Evolutionary conservation across 2,329 filamentous ascomycete species (phyloP).

Genomic region (Chaetomium strumarium): DNA sequence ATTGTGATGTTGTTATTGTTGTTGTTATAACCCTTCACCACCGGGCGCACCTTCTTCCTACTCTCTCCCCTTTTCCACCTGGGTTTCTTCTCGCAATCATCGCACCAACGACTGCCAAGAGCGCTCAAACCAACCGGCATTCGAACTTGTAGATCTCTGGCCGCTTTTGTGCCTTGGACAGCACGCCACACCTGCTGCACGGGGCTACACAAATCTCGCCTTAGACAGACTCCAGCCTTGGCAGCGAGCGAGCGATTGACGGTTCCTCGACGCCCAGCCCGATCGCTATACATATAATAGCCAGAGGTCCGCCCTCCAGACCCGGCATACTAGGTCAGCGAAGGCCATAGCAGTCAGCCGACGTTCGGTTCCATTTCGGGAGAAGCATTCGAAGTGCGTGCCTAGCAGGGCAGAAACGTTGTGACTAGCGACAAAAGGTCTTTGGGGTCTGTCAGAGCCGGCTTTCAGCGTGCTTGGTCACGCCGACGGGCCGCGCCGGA

Average conservation of each 20-base stretch:
- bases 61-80: slow-evolving; percentile 6
- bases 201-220: slow-evolving; percentile 26
- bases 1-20: too few relatives aligned
- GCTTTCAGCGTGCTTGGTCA: slow-evolving; percentile 1
- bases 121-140: slow-evolving; percentile 19
- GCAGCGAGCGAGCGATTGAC: slow-evolving; percentile 21
- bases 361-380: not conserved
- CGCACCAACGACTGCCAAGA: slow-evolving; percentile 17
- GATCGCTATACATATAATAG: slow-evolving; percentile 4
- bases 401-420: slow-evolving; percentile 10
- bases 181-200: slow-evolving; percentile 21
- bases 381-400: not conserved
- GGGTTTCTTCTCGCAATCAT: not conserved
- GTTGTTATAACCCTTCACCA: slow-evolving; percentile 21
- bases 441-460: not conserved
- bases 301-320: not conserved
- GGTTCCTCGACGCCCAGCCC: slow-evolving; percentile 10
- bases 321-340: not conserved
- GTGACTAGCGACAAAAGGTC: not conserved
- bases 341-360: slow-evolving; percentile 5
- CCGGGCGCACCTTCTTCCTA: not conserved
- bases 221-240: slow-evolving; percentile 19
- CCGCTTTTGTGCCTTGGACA: slow-evolving; percentile 20
- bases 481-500: slow-evolving; percentile 1
- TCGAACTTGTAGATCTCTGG: slow-evolving; percentile 24